Evolutionary conservation across 208 protist species (phyloP).

Genomic region (Naegleria lovaniensis): DNA sequence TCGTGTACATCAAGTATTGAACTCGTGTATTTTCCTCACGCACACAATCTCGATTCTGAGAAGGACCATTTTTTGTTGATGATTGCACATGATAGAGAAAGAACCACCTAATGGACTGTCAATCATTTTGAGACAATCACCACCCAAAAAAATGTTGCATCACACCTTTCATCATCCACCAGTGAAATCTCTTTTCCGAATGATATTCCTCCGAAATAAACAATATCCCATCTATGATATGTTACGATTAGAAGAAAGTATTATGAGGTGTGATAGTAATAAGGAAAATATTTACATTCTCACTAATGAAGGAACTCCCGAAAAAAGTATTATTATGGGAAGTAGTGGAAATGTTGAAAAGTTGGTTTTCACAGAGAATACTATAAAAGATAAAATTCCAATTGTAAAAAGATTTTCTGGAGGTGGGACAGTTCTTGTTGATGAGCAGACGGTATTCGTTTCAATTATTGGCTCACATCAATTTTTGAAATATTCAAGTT

Average conservation of each 20-base stretch:
- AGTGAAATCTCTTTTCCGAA: background rate
- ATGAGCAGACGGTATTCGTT: background rate
- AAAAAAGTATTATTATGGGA: background rate
- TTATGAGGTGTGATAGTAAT: background rate
- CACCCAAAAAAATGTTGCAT: too few relatives aligned
- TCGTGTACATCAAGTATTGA: too few relatives aligned
- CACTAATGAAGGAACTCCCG: background rate
- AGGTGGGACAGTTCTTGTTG: constrained; percentile 4
- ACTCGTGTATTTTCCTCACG: too few relatives aligned
- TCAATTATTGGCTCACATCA: background rate
- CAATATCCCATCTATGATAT: background rate
- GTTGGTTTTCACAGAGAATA: background rate
- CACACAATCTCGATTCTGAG: too few relatives aligned
- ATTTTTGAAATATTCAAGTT: background rate
- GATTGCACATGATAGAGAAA: too few relatives aligned
- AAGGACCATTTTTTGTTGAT: too few relatives aligned
- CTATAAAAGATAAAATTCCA: background rate
- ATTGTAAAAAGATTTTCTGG: constrained; percentile 10
- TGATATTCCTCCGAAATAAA: background rate
- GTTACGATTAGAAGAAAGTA: constrained; percentile 2
- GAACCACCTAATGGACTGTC: too few relatives aligned
- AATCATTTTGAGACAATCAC: too few relatives aligned
- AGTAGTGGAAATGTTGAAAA: background rate
- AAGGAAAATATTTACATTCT: background rate
- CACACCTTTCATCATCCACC: too few relatives aligned